These are phyloP conservation scores for Tetracentron sinense DNA, from an alignment of 164 flowering plant species.

Conservation along the genomic window DNA sequence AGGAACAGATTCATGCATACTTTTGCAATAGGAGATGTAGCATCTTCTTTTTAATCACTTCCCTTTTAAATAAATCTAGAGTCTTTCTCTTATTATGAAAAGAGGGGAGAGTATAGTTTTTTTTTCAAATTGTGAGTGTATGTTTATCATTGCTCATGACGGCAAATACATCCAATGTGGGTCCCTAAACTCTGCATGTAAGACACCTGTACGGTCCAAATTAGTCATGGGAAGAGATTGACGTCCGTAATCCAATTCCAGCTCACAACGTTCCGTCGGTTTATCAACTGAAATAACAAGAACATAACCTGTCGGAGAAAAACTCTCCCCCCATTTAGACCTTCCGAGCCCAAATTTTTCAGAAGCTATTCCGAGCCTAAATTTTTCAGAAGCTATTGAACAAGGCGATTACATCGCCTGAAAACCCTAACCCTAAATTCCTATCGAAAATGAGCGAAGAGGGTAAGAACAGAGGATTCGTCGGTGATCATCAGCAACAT, in stretches of 20 bases:
- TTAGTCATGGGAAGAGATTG: too few relatives aligned
- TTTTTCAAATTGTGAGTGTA: too few relatives aligned
- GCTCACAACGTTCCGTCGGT: neutral
- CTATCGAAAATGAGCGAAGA: slow-evolving; percentile 5
- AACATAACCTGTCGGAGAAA: neutral
- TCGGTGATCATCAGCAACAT: slow-evolving; percentile 22
- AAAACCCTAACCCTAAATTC: neutral
- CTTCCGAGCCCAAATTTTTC: neutral
- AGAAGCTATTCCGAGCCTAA: neutral
- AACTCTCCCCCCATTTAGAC: neutral
- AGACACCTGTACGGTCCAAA: too few relatives aligned
- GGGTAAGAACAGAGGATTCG: neutral
- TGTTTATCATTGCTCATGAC: too few relatives aligned
- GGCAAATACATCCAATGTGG: too few relatives aligned
- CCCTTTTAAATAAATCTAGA: too few relatives aligned
- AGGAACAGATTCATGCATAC: too few relatives aligned
- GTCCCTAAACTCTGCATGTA: too few relatives aligned
- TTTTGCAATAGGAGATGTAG: too few relatives aligned
- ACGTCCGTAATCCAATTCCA: neutral
- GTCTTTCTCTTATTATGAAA: too few relatives aligned
- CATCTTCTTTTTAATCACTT: too few relatives aligned
- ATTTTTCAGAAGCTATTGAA: neutral
- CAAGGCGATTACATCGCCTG: neutral
- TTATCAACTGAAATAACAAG: neutral
- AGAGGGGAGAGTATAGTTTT: too few relatives aligned